Evolutionary conservation across 345 rosid genomes (phyloP), one percentile per base, ranked within the genome.

Genomic region (Citrus reticulata): DNA sequence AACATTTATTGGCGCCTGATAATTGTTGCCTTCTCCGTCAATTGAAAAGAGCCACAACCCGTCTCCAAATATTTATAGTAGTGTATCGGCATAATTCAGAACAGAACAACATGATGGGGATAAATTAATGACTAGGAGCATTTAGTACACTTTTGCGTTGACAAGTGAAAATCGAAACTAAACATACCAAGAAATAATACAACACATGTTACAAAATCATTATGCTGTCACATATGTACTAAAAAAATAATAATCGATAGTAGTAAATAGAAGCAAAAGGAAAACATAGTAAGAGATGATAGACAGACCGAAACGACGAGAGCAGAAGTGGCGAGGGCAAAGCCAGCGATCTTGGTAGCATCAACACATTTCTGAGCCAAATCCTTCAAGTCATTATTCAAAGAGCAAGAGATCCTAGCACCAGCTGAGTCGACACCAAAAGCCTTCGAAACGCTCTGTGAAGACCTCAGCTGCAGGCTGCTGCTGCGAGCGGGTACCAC

Each of bases 241-340:
- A 32, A 22, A 55, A 55, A 54, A 32, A 20, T 42, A 30, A 2
- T 27, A 9, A 0, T 11, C 34, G 55, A 62, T 22, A 40, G 19
- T 1, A 25, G 51, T 46, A 11, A 40, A 11, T 27, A 40, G 40
- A 62, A 75, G 30, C 59, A 46, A 62, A 64, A 51, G 20, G 10
- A 34, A 22, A 63, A 24, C 25, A 5, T 5, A 51, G 24, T 0
- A 30, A n/a, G 55, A 63, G 40, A 20, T 54, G 20, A 40, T 24
- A 29, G 32, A 24, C 78, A 67, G 86, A 95, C 98, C 87, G 99
- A 93, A 84, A 79, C 96, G n/a, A 95, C 93, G 62, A 95, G 95
- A 59, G 99, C 99, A 17, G 98, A 95, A 42, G 99, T 91, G 27
- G 99, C 99, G 25, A 95, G 97, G 68, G 97, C 94, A 61, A 93